Percentiles rank a stretch among this genome's conserved stretches.
These are phyloP conservation scores for Claviceps citrina DNA, from an alignment of 2,329 filamentous ascomycete genomes.

Conservation along the genomic window DNA sequence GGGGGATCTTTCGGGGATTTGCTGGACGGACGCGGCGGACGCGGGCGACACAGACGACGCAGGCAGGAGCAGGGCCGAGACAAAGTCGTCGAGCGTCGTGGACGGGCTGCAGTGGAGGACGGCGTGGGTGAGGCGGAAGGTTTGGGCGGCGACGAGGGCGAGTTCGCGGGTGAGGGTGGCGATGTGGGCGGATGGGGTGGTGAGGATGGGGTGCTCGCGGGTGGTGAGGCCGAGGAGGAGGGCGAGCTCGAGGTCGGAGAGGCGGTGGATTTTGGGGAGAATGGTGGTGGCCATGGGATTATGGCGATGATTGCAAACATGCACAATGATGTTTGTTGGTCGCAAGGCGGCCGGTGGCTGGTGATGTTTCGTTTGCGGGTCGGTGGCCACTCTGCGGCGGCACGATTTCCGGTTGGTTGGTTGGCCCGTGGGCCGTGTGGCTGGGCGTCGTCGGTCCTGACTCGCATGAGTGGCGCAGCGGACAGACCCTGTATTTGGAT, in stretches of 20 bases:
- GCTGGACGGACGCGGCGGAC: too few species aligned
- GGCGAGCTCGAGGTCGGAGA: conserved; percentile 81
- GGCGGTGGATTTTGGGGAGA: conserved; percentile 53
- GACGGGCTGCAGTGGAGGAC: conserved; percentile 57
- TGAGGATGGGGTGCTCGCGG: conserved; percentile 77
- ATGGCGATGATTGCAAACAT: not conserved
- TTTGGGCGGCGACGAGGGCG: conserved; percentile 50
- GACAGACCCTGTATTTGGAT: too few species aligned
- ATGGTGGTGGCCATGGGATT: conserved; percentile 17
- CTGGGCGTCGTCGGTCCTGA: too few species aligned
- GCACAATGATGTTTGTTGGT: too few species aligned
- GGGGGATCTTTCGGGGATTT: too few species aligned
- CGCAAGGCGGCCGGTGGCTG: too few species aligned
- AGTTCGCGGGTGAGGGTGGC: conserved; percentile 61
- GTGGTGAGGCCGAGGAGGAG: conserved; percentile 66
- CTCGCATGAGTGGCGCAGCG: too few species aligned
- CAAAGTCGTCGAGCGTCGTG: conserved; percentile 72
- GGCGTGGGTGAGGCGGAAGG: conserved; percentile 56
- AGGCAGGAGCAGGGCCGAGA: conserved; percentile 49
- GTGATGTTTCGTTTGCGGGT: too few species aligned
- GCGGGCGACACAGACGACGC: conserved; percentile 8
- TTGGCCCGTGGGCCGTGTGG: too few species aligned
- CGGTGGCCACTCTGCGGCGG: too few species aligned
- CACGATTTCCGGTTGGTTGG: too few species aligned
- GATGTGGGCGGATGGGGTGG: conserved; percentile 47